phyloP scores from a whole-genome alignment of 805 yeast species.

The Hanseniaspora thailandica region DNA sequence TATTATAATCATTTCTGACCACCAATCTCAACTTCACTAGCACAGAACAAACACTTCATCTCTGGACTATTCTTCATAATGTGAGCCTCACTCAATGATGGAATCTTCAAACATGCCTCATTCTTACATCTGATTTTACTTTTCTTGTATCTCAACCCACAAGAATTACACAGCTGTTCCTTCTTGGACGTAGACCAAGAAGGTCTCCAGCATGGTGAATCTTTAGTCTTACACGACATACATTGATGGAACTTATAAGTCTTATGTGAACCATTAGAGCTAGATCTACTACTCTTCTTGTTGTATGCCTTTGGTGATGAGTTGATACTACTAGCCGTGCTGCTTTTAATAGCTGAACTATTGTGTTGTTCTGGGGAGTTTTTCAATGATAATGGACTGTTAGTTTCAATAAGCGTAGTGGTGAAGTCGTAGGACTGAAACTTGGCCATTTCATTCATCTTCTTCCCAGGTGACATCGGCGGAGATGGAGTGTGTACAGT shows the following conservation, averaged over 20 bases:
- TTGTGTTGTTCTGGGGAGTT: neutral
- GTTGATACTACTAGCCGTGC: conserved; percentile 1
- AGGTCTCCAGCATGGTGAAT: conserved; percentile 98
- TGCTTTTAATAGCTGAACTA: neutral
- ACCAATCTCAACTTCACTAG: conserved; percentile 39
- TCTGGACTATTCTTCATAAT: conserved; percentile 45
- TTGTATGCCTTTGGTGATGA: conserved; percentile 15
- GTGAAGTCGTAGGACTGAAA: conserved; percentile 3
- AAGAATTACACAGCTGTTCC: conserved; percentile 94
- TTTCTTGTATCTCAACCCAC: conserved; percentile 89
- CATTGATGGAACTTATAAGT: conserved; percentile 32
- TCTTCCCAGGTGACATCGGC: conserved; percentile 13
- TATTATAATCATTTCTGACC: neutral
- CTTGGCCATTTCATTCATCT: neutral
- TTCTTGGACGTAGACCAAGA: conserved; percentile 72
- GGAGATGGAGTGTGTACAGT: conserved; percentile 12
- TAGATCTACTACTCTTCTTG: conserved; percentile 21
- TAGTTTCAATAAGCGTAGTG: conserved; percentile 12
- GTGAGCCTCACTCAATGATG: conserved; percentile 93
- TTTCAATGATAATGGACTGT: neutral
- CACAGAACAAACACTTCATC: conserved; percentile 46
- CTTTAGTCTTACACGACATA: conserved; percentile 79
- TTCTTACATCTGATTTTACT: conserved; percentile 84
- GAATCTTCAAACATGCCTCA: conserved; percentile 66
- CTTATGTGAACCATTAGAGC: conserved; percentile 4